phyloP scores from a whole-genome alignment of 352 stramenopile genomes.

The Phytopythium chamaehyphon region DNA sequence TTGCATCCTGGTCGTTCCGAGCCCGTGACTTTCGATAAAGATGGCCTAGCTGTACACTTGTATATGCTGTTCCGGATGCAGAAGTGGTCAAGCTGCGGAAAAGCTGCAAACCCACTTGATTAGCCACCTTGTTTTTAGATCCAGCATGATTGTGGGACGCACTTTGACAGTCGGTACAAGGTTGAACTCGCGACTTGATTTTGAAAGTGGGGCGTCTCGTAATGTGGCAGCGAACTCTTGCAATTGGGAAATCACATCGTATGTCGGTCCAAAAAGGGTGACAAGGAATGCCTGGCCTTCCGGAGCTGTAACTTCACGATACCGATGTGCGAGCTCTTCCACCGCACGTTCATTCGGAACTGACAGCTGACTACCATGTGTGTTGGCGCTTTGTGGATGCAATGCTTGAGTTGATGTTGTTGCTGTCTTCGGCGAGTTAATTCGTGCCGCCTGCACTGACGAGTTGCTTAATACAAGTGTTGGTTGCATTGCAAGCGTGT shows the following conservation, averaged over 20 bases:
- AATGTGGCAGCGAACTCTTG: constrained; percentile 35
- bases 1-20: constrained; percentile 39
- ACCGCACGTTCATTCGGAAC: not conserved
- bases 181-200: constrained; percentile 60
- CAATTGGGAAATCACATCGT: constrained; percentile 58
- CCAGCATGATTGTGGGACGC: not conserved
- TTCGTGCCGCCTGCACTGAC: constrained; percentile 13
- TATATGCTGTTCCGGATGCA: not conserved
- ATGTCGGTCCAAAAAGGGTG: constrained; percentile 44
- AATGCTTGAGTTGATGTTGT: no score
- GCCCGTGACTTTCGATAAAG: constrained; percentile 29
- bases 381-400: no score
- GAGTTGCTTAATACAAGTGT: constrained; percentile 13
- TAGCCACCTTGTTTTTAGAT: not conserved
- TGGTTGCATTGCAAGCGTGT: no score
- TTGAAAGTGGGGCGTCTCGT: constrained; percentile 29
- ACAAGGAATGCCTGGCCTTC: constrained; percentile 44
- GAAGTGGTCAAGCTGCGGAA: constrained; percentile 26
- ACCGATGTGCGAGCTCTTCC: not conserved
- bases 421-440: not conserved
- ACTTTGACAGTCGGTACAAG: constrained; percentile 54
- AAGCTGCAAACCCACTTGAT: constrained; percentile 21
- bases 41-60: constrained; percentile 32
- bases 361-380: not conserved
- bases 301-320: constrained; percentile 5